Evolutionary conservation across 2,329 filamentous ascomycete genomes (phyloP).

Genomic region (Endocalyx cinctus): DNA sequence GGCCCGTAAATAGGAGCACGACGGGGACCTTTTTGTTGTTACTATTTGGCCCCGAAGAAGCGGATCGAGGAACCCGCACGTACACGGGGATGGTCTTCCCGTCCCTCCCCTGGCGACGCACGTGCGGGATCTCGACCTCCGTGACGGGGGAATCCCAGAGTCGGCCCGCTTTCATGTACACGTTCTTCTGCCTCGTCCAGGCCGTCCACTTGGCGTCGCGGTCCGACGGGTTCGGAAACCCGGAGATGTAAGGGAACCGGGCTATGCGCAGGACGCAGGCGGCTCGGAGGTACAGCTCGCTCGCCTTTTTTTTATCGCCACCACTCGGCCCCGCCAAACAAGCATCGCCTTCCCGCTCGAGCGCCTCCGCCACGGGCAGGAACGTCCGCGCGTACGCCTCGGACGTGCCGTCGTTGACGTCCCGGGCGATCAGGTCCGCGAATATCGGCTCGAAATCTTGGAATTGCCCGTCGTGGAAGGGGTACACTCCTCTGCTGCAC

Average conservation of each 20-base stretch:
- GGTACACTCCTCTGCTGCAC: constrained; percentile 60
- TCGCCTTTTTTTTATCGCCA: constrained; percentile 50
- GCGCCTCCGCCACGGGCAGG: constrained; percentile 54
- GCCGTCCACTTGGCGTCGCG: constrained; percentile 52
- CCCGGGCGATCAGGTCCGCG: constrained; percentile 52
- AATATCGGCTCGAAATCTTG: constrained; percentile 69
- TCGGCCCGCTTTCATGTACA: constrained; percentile 53
- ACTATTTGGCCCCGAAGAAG: neutral
- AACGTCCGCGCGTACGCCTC: constrained; percentile 61
- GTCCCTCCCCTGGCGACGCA: constrained; percentile 44
- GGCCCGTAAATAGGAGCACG: constrained; percentile 55
- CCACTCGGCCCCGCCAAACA: constrained; percentile 40
- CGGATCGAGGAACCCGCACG: constrained; percentile 52
- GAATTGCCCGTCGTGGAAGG: constrained; percentile 67
- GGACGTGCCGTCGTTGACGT: constrained; percentile 62
- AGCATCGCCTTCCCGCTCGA: constrained; percentile 49
- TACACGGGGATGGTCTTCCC: constrained; percentile 58
- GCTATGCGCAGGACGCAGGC: constrained; percentile 70
- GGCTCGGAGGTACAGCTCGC: constrained; percentile 62
- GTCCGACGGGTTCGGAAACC: constrained; percentile 33
- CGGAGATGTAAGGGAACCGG: constrained; percentile 58
- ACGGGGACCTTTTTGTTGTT: constrained; percentile 33
- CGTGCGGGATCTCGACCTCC: constrained; percentile 60
- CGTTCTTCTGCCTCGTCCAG: constrained; percentile 61
- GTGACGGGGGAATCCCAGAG: constrained; percentile 53